Base-by-base conservation (phyloP, 768 basidiomycete species). In the Calocera viscosa region DNA sequence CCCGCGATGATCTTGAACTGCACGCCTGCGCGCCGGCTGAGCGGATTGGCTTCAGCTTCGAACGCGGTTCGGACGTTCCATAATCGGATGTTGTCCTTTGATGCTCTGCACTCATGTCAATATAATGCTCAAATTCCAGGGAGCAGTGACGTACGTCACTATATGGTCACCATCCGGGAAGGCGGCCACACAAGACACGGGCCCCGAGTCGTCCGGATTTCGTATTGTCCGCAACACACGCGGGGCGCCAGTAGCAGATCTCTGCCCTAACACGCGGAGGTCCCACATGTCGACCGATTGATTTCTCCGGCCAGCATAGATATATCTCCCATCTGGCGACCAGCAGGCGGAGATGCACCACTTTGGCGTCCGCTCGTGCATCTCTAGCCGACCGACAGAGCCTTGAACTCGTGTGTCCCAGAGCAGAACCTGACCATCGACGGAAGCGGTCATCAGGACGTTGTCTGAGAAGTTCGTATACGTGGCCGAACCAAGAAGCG, bases 291-390 rank as follows among this genome's bases (percentile, higher is more conserved):
- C 92, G 64, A 98, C 84, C 0, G 89, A 87, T 26, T 91, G 91
- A 70, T 94, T 94, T 63, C 94, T 82, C 70, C 95, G 81, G 10
- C 95, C 94, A 14, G 90, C 94, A 74, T 91, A 91, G 49, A 99
- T 86, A 69, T 94, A 89, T 2, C 81, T 82, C 17, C 95, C 94
- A 69, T 92, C 86, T 1, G 86, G 82, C 3, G 92, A 93, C 94
- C 95, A 98, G 75, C 90, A 94, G 17, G 94, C 94, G 69, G 94
- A 94, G 72, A 95, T 83, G 76, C 93, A 96, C 93, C 94, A 97
- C 12, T 91, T 92, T 33, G 92, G 92, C 24, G 90, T 91, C 77
- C 90, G 93, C 70, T 94, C 94, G 72, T 86, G 88, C 81, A 91
- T 86, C 84, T 88, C 89, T 65, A 97, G 77, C 70, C 92, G 80